Evolutionary conservation across 1,284 basidiomycete genomes (phyloP), one percentile per base, ranked within the genome.

Genomic region (Cerioporus squamosus): DNA sequence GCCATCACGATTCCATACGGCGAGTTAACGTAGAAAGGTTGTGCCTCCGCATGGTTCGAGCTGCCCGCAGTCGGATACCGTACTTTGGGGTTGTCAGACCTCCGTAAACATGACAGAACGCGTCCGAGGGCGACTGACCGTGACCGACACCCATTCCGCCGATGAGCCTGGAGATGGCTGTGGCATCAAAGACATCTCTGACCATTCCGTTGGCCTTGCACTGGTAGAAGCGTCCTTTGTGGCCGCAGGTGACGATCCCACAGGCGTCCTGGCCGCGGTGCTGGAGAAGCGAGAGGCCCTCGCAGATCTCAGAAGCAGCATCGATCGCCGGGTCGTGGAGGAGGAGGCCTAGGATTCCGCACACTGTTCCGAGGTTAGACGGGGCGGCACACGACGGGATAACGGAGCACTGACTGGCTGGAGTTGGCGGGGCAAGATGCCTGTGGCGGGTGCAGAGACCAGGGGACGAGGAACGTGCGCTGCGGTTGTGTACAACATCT

Each of bases 171-270:
- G 86, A 83, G 55, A 98, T 79, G 22, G 91, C 84, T 69, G 84
- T 84, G 50, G 85, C 81, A 74, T 98, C 95, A 75, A 99, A 97
- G 61, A 99, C 93, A 74, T 99, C 97, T 57, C 97, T 86, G 68
- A 99, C 97, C 97, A 99, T 99, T 44, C 97, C 97, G 74, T 99
- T 99, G n/a, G 95, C 94, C 78, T 99, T 99, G 83, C 93, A 95
- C 75, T 99, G 97, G 76, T 93, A 97, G 75, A 99, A 94, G 46
- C 96, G 88, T 46, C 97, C 97, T 71, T 95, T 95, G 17, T 88
- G 85, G 3, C 96, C 97, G 74, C 97, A 97, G 47, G 97, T 99
- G 59, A 99, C 92, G 70, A 99, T 92, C 54, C 97, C 97, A 64
- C 96, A 98, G 0, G 97, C 97, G 83, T 99, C 97, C 74, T 99